Conservation (phyloP, 2,329 filamentous ascomycete species). For the Beauveria sp. region DNA sequence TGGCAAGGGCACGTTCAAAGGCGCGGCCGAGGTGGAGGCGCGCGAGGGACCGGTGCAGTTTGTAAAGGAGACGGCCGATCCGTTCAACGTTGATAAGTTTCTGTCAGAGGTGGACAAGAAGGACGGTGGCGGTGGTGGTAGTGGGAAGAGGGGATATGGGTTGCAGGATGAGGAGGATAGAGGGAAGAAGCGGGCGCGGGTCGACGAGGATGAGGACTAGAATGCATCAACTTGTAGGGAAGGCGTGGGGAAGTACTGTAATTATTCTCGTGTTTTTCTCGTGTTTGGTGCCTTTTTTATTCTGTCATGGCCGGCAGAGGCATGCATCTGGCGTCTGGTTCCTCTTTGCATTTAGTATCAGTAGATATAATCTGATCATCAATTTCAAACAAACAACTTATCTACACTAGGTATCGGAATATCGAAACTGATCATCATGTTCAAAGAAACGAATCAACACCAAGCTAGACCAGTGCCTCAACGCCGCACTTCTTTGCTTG, state of each 20-base stretch:
- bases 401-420: too few species aligned
- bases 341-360: not conserved
- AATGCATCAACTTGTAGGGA: conserved; percentile 14
- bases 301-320: not conserved
- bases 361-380: too few species aligned
- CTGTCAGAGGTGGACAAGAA: conserved; percentile 69
- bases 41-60: conserved; percentile 93
- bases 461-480: too few species aligned
- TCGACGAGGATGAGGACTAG: conserved; percentile 56
- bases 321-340: conserved; percentile 6
- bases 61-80: conserved; percentile 78
- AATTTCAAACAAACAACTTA: too few species aligned
- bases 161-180: conserved; percentile 58
- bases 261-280: not conserved
- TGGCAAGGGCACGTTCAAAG: conserved; percentile 86
- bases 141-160: conserved; percentile 63
- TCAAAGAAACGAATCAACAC: too few species aligned
- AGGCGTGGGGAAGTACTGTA: not conserved
- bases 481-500: too few species aligned
- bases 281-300: not conserved
- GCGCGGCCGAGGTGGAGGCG: conserved; percentile 72
- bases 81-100: conserved; percentile 92
- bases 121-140: conserved; percentile 26
- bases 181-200: conserved; percentile 64
- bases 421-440: too few species aligned